These are phyloP conservation scores for Mycena crocata DNA, from an alignment of 768 basidiomycete species.

Conservation along the genomic window DNA sequence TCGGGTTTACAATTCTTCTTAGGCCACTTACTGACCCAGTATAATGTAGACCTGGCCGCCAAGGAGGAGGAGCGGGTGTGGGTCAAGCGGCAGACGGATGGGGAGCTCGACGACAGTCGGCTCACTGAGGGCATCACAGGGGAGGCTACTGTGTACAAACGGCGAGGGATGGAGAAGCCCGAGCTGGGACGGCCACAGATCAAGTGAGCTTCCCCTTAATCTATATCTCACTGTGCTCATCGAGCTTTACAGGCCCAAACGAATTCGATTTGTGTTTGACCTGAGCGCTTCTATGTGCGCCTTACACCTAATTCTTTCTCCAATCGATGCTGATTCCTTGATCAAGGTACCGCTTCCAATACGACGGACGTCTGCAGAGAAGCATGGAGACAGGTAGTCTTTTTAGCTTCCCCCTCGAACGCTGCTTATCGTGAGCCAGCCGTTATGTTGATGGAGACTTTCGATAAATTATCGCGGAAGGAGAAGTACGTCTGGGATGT, in stretches of 20 bases:
- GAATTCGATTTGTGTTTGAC: constrained; percentile 77
- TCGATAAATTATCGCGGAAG: constrained; percentile 69
- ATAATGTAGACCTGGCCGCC: constrained; percentile 66
- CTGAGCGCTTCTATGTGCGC: constrained; percentile 75
- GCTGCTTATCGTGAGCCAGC: constrained; percentile 48
- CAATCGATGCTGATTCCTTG: neutral
- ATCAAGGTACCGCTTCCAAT: constrained; percentile 76
- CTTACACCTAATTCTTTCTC: neutral
- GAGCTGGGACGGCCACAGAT: constrained; percentile 75
- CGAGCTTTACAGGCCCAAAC: constrained; percentile 62
- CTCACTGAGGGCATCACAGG: constrained; percentile 77
- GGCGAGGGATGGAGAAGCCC: constrained; percentile 76
- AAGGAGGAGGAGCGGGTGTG: constrained; percentile 79
- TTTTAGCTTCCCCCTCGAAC: neutral
- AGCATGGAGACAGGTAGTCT: constrained; percentile 72
- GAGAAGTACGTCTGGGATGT: constrained; percentile 86
- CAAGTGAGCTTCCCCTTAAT: constrained; percentile 54
- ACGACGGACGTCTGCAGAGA: constrained; percentile 72
- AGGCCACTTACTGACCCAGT: neutral
- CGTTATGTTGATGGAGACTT: constrained; percentile 82
- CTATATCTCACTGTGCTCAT: constrained; percentile 3
- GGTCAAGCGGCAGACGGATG: constrained; percentile 79
- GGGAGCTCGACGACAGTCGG: constrained; percentile 75
- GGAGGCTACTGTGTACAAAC: constrained; percentile 77
- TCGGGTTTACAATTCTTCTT: neutral